Conservation (phyloP, 2,329 filamentous ascomycete species). For the Ceratocystis lukuohia region DNA sequence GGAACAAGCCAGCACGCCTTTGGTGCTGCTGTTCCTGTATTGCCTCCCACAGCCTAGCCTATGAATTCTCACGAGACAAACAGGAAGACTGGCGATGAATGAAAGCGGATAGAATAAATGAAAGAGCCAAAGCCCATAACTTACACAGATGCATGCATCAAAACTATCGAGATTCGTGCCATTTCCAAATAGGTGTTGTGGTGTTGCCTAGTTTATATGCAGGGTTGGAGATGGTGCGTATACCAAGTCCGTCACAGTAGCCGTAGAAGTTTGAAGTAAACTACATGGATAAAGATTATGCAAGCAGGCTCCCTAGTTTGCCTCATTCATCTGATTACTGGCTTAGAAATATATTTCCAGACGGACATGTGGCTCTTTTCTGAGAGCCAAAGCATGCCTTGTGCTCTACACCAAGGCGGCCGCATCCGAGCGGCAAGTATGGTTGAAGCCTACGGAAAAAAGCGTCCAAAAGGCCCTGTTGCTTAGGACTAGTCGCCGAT, state of each 20-base stretch:
- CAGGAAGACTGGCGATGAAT: too few species aligned
- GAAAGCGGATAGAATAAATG: too few species aligned
- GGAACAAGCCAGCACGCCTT: too few species aligned
- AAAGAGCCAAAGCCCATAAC: too few species aligned
- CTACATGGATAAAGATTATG: neutral
- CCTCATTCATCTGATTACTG: neutral
- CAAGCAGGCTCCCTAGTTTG: neutral
- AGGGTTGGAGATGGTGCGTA: neutral
- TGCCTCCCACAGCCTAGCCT: too few species aligned
- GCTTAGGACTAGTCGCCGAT: neutral
- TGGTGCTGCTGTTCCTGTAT: too few species aligned
- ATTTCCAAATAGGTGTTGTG: neutral
- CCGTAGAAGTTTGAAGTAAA: neutral
- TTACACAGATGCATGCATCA: neutral
- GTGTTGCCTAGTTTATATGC: neutral
- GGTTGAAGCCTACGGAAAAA: neutral
- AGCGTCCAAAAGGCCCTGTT: neutral
- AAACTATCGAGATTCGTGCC: neutral
- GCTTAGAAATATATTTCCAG: neutral
- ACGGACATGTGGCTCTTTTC: neutral
- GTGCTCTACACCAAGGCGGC: neutral
- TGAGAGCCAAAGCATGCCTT: neutral
- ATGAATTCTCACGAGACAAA: too few species aligned
- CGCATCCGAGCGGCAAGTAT: constrained; percentile 3
- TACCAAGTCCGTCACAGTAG: neutral